A percentile compares a stretch with the other conserved stretches of the same genome.
These are phyloP conservation scores for Pontederia crassipes DNA, from an alignment of 176 grass and related monocot genomes.

Conservation along the genomic window DNA sequence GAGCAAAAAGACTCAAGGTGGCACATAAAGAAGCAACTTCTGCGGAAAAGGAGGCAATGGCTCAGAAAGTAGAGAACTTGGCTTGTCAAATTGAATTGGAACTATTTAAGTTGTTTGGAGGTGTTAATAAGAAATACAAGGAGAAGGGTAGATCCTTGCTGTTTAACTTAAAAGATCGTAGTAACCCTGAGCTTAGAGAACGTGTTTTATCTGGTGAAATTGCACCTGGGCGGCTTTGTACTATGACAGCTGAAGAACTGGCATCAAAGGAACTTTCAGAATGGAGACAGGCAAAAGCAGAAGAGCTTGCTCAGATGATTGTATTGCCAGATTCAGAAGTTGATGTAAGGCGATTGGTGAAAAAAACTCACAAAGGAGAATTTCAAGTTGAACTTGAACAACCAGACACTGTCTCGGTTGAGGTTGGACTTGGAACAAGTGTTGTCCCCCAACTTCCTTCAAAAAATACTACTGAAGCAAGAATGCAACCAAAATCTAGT, in stretches of 20 bases:
- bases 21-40: constrained; percentile 8
- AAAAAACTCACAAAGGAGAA: constrained; percentile 84
- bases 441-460: constrained; percentile 24
- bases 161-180: constrained; percentile 78
- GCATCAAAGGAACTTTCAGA: constrained; percentile 76
- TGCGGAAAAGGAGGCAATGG: constrained; percentile 11
- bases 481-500: constrained; percentile 14
- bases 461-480: constrained; percentile 18
- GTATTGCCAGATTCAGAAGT: constrained; percentile 53
- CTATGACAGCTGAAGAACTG: constrained; percentile 66
- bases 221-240: constrained; percentile 45
- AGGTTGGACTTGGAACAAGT: constrained; percentile 34
- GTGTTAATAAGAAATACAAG: constrained; percentile 82
- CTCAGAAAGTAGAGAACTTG: constrained; percentile 34
- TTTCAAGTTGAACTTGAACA: constrained; percentile 73
- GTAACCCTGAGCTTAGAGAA: constrained; percentile 49
- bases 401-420: constrained; percentile 32
- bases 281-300: constrained; percentile 70
- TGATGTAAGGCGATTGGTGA: constrained; percentile 45
- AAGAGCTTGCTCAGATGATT: constrained; percentile 64
- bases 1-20: constrained; percentile 22
- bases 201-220: constrained; percentile 68
- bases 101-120: constrained; percentile 58
- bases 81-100: constrained; percentile 59
- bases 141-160: constrained; percentile 70